phyloP scores from a whole-genome alignment of 2,329 filamentous ascomycete genomes.

The Stagonosporopsis cucurbitacearum region DNA sequence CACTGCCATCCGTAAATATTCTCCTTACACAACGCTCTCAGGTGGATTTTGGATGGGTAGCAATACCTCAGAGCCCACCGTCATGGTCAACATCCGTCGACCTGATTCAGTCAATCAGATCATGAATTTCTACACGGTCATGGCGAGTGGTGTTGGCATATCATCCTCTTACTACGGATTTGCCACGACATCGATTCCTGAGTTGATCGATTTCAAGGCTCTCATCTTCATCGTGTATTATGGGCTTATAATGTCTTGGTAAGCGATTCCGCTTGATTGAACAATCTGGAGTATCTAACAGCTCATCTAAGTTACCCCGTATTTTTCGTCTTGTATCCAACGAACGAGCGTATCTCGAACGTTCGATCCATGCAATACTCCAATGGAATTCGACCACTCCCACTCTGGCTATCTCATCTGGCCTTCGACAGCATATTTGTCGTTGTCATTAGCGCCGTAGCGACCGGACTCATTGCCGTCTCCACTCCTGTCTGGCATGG shows the following conservation, averaged over 20 bases:
- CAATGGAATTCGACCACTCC: constrained; percentile 80
- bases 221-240: constrained; percentile 64
- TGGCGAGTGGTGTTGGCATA: constrained; percentile 28
- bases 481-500: constrained; percentile 70
- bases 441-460: constrained; percentile 69
- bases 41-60: constrained; percentile 34
- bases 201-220: constrained; percentile 56
- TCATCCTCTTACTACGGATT: constrained; percentile 26
- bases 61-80: constrained; percentile 18
- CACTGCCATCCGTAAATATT: not conserved
- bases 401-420: constrained; percentile 83
- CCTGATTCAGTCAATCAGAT: constrained; percentile 47
- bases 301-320: constrained; percentile 76
- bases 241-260: constrained; percentile 69
- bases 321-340: constrained; percentile 87
- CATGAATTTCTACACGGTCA: constrained; percentile 28
- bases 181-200: constrained; percentile 17
- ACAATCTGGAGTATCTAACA: constrained; percentile 50
- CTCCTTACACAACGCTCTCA: constrained; percentile 49
- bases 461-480: constrained; percentile 67
- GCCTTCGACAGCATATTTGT: constrained; percentile 79
- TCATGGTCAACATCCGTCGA: constrained; percentile 36
- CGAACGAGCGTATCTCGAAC: constrained; percentile 75
- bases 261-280: constrained; percentile 41
- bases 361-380: constrained; percentile 86